phyloP scores from a whole-genome alignment of 2,329 filamentous ascomycete genomes.

The Sporothrix phasma region DNA sequence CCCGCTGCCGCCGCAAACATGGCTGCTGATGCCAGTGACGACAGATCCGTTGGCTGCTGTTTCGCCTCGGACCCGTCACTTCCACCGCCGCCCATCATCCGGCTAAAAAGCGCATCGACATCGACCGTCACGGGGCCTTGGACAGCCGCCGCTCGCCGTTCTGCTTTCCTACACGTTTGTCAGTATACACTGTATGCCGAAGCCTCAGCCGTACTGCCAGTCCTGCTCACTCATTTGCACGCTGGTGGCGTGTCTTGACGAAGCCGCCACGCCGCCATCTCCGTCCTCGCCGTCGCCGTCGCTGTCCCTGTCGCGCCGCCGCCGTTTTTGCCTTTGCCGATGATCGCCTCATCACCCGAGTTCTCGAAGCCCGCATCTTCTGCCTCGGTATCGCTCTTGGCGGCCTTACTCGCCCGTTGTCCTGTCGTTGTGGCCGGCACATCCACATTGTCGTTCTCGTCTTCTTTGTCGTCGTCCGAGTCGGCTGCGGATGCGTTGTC shows the following conservation, averaged over 20 bases:
- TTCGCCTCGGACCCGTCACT: neutral
- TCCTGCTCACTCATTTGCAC: conserved; percentile 47
- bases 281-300: conserved; percentile 50
- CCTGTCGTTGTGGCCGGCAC: conserved; percentile 15
- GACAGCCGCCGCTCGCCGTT: conserved; percentile 41
- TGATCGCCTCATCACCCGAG: conserved; percentile 63
- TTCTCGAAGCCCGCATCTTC: conserved; percentile 49
- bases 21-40: conserved; percentile 12
- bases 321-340: conserved; percentile 48
- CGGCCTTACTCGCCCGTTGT: conserved; percentile 7
- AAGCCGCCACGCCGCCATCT: conserved; percentile 52
- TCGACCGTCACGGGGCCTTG: conserved; percentile 57
- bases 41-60: neutral
- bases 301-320: conserved; percentile 31
- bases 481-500: conserved; percentile 35
- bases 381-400: conserved; percentile 27
- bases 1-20: neutral
- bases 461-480: conserved; percentile 34
- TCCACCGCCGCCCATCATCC: conserved; percentile 44
- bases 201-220: no score
- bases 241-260: conserved; percentile 63
- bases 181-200: neutral
- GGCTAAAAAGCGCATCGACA: conserved; percentile 60
- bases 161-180: conserved; percentile 39
- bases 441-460: conserved; percentile 20